phyloP scores from a whole-genome alignment of 371 early-diverging fungal genomes.

The Saksenaea vasiformis region DNA sequence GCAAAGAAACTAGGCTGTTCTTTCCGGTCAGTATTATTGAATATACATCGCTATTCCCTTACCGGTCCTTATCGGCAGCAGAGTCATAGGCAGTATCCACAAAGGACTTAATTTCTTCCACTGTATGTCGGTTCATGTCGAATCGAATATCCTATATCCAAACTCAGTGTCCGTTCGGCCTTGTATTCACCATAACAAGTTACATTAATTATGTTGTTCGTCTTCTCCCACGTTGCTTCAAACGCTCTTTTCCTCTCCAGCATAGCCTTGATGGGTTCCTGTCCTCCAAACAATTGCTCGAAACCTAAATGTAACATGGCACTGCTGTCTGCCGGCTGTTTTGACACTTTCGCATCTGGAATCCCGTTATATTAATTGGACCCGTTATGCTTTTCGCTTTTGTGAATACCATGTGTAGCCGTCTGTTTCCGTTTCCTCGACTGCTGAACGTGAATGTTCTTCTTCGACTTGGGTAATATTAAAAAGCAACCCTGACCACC shows the following conservation, averaged over 20 bases:
- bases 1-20: conserved; percentile 30
- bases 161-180: neutral
- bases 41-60: neutral
- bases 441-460: conserved; percentile 10
- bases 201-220: conserved; percentile 48
- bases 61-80: conserved; percentile 20
- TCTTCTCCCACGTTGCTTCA: conserved; percentile 39
- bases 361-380: neutral
- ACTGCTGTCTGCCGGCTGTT: conserved; percentile 7
- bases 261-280: conserved; percentile 45
- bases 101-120: conserved; percentile 48
- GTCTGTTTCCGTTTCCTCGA: conserved; percentile 18
- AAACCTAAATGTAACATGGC: conserved; percentile 31
- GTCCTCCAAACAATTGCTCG: conserved; percentile 46
- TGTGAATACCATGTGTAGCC: conserved; percentile 1
- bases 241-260: conserved; percentile 39
- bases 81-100: conserved; percentile 38
- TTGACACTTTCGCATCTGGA: neutral
- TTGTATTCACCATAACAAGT: neutral
- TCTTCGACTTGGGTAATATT: conserved; percentile 32
- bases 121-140: conserved; percentile 51
- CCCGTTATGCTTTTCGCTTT: neutral
- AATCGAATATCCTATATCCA: conserved; percentile 43
- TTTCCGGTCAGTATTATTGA: neutral
- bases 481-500: conserved; percentile 47